A percentile compares a stretch with the other conserved stretches of the same genome.
Evolutionary conservation across 148 eudicot genomes (phyloP).

Genomic region (Pouteria glomerata): DNA sequence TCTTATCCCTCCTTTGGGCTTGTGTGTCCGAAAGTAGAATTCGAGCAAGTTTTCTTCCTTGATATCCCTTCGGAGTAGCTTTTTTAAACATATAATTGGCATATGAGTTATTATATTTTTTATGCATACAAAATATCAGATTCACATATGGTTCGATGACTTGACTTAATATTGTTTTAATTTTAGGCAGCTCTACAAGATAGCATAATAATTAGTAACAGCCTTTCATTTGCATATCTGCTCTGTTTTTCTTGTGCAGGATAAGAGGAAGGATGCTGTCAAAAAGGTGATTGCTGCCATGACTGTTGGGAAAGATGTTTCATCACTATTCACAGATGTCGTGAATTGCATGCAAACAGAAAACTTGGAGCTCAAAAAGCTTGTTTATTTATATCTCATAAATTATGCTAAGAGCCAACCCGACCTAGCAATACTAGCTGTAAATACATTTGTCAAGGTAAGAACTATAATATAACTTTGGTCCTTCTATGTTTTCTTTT

Average conservation of each 20-base stretch:
- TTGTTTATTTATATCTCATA: conserved; percentile 90
- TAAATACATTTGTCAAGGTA: conserved; percentile 98
- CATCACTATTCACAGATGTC: conserved; percentile 95
- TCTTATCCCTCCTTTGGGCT: neutral
- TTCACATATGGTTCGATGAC: neutral
- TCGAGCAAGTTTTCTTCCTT: neutral
- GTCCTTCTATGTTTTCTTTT: neutral
- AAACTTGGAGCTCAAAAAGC: conserved; percentile 95
- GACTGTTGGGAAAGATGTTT: conserved; percentile 99
- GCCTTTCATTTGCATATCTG: neutral
- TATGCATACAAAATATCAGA: neutral
- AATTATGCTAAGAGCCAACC: conserved; percentile 99
- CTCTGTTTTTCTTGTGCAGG: conserved; percentile 38
- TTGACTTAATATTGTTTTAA: neutral
- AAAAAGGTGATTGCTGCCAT: conserved; percentile 99
- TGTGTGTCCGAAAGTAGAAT: neutral
- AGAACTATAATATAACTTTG: conserved; percentile 9
- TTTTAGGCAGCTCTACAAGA: conserved; percentile 3
- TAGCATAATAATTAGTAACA: neutral
- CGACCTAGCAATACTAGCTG: conserved; percentile 96
- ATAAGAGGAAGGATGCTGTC: conserved; percentile 98
- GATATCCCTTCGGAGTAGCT: neutral
- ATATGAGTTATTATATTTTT: neutral
- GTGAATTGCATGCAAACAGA: conserved; percentile 99
- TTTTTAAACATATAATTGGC: neutral